A percentile compares a stretch with the other conserved stretches of the same genome.
Conservation (phyloP, 2,329 filamentous ascomycete genomes). For the Fusarium sp. region DNA sequence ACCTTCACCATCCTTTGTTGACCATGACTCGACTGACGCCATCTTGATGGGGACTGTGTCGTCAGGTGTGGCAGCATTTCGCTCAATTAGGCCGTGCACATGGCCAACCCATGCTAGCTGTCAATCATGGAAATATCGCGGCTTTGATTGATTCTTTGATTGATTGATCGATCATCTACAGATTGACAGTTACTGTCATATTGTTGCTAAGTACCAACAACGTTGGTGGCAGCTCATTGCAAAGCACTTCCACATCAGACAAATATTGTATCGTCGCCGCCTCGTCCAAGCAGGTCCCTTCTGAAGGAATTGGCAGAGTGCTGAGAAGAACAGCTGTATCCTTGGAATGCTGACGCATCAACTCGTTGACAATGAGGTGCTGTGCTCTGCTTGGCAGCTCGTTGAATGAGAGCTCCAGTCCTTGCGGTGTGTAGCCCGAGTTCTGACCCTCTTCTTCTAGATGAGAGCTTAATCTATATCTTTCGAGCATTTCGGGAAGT, state of each 20-base stretch:
- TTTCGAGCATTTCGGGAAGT: constrained; percentile 62
- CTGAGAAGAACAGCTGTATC: constrained; percentile 86
- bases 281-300: constrained; percentile 81
- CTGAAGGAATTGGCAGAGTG: constrained; percentile 84
- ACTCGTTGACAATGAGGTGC: constrained; percentile 88
- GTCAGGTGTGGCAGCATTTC: constrained; percentile 5
- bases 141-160: constrained; percentile 31
- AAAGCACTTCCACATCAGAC: constrained; percentile 83
- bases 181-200: constrained; percentile 88
- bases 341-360: constrained; percentile 78
- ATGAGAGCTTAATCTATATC: constrained; percentile 52
- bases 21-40: constrained; percentile 38
- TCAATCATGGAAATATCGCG: constrained; percentile 40
- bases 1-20: constrained; percentile 38
- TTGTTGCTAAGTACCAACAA: constrained; percentile 88
- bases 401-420: constrained; percentile 84
- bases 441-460: constrained; percentile 50
- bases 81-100: constrained; percentile 13
- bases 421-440: constrained; percentile 70
- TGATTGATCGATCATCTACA: constrained; percentile 59
- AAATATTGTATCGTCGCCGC: constrained; percentile 81
- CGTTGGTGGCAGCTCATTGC: constrained; percentile 81
- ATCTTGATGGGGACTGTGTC: constrained; percentile 24
- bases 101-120: constrained; percentile 28
- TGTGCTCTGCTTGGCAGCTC: constrained; percentile 88